phyloP scores from a whole-genome alignment of 352 stramenopile species.

The Globisporangium cystogenes region DNA sequence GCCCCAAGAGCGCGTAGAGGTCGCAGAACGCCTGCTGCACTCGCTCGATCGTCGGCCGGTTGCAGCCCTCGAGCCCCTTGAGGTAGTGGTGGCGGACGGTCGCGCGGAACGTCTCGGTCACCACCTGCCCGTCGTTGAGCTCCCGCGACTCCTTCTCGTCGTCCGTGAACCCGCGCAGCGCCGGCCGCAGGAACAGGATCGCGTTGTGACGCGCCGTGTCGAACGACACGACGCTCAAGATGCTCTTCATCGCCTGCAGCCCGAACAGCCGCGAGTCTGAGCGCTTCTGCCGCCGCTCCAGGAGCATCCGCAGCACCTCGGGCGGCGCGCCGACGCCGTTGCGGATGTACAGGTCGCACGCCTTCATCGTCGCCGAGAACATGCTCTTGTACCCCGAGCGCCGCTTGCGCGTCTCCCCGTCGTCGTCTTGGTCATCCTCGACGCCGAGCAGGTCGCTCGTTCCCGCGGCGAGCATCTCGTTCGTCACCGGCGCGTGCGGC shows the following conservation, averaged over 20 bases:
- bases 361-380: conserved; percentile 79
- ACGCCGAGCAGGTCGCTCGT: neutral
- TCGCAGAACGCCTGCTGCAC: conserved; percentile 70
- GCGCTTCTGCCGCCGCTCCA: conserved; percentile 68
- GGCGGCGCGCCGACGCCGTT: conserved; percentile 75
- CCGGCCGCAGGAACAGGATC: conserved; percentile 78
- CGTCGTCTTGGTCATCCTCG: conserved; percentile 17
- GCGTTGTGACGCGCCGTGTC: conserved; percentile 71
- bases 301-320: conserved; percentile 58
- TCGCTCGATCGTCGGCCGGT: conserved; percentile 41
- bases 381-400: conserved; percentile 50
- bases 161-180: conserved; percentile 81
- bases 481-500: neutral
- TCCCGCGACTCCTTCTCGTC: conserved; percentile 80
- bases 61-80: conserved; percentile 83
- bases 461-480: conserved; percentile 1
- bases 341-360: conserved; percentile 84
- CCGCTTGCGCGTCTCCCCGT: conserved; percentile 18
- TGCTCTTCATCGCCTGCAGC: conserved; percentile 74
- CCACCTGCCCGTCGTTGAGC: conserved; percentile 64
- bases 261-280: conserved; percentile 75
- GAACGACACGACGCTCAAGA: conserved; percentile 67
- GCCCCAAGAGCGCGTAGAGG: conserved; percentile 65
- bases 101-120: conserved; percentile 78
- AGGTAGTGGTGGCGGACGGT: conserved; percentile 85